Evolutionary conservation across 352 stramenopile genomes (phyloP).

Genomic region (Phytopythium boreale): DNA sequence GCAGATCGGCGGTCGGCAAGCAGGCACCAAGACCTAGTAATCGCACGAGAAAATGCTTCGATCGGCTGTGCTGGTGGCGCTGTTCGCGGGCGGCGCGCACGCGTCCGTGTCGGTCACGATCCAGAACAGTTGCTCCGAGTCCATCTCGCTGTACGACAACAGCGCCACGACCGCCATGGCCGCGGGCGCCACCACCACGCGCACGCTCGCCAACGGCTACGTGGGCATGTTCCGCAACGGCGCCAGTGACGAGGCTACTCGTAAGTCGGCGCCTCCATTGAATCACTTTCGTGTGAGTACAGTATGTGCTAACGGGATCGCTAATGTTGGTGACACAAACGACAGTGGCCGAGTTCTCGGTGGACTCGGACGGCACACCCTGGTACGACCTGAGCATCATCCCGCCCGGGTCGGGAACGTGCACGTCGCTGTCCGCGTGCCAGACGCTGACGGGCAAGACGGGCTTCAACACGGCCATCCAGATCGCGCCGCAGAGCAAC

Average conservation of each 20-base stretch:
- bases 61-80: neutral
- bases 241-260: slow-evolving; percentile 31
- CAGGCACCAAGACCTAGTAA: neutral
- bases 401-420: slow-evolving; percentile 35
- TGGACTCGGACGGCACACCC: slow-evolving; percentile 31
- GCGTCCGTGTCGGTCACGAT: slow-evolving; percentile 17
- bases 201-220: slow-evolving; percentile 33
- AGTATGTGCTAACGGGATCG: neutral
- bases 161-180: slow-evolving; percentile 31
- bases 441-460: slow-evolving; percentile 42
- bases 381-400: slow-evolving; percentile 69
- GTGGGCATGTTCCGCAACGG: slow-evolving; percentile 62
- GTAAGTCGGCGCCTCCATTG: slow-evolving; percentile 9
- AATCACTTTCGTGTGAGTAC: neutral
- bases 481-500: slow-evolving; percentile 46
- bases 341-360: slow-evolving; percentile 45
- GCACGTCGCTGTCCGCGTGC: slow-evolving; percentile 40
- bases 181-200: slow-evolving; percentile 30
- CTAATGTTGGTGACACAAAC: slow-evolving; percentile 21
- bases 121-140: slow-evolving; percentile 42
- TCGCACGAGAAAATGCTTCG: neutral
- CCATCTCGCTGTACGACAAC: slow-evolving; percentile 61
- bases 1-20: neutral
- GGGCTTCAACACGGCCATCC: slow-evolving; percentile 62
- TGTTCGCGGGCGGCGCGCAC: neutral